A percentile compares a stretch with the other conserved stretches of the same genome.
These are phyloP conservation scores for Emydomyces testavorans DNA, from an alignment of 2,329 filamentous ascomycete species.

Conservation along the genomic window DNA sequence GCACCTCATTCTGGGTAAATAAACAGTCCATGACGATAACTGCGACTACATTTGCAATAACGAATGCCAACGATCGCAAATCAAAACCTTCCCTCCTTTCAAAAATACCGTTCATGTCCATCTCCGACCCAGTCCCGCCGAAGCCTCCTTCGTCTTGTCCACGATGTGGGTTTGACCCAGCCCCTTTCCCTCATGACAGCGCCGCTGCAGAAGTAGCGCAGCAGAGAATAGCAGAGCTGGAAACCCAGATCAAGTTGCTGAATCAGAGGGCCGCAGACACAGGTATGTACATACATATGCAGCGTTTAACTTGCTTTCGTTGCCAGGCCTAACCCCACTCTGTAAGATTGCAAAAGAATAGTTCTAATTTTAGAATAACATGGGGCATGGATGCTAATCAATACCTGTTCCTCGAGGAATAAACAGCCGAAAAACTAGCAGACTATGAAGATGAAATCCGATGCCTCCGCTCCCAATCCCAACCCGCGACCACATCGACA, in stretches of 20 bases:
- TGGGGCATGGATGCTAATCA: slow-evolving; percentile 5
- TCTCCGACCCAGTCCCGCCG: neutral
- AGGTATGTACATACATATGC: slow-evolving; percentile 35
- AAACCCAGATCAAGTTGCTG: slow-evolving; percentile 43
- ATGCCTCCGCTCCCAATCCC: slow-evolving; percentile 32
- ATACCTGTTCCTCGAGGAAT: no score
- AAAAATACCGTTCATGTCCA: slow-evolving; percentile 1
- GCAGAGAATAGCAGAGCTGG: slow-evolving; percentile 40
- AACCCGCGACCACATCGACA: slow-evolving; percentile 20
- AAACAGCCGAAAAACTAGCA: slow-evolving; percentile 45
- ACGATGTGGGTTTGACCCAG: slow-evolving; percentile 29
- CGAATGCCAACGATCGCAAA: neutral
- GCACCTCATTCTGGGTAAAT: no score
- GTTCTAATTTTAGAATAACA: no score
- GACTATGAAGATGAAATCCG: slow-evolving; percentile 54
- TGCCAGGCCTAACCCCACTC: no score
- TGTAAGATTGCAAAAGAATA: no score
- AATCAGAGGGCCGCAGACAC: slow-evolving; percentile 43
- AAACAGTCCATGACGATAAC: neutral
- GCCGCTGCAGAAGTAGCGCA: slow-evolving; percentile 25
- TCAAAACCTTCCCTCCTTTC: neutral
- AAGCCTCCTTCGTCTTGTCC: slow-evolving; percentile 20
- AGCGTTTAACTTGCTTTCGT: no score
- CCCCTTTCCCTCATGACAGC: slow-evolving; percentile 17
- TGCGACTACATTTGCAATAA: neutral